Conservation (phyloP, 441 rosid species). For the Erodium texanum region DNA sequence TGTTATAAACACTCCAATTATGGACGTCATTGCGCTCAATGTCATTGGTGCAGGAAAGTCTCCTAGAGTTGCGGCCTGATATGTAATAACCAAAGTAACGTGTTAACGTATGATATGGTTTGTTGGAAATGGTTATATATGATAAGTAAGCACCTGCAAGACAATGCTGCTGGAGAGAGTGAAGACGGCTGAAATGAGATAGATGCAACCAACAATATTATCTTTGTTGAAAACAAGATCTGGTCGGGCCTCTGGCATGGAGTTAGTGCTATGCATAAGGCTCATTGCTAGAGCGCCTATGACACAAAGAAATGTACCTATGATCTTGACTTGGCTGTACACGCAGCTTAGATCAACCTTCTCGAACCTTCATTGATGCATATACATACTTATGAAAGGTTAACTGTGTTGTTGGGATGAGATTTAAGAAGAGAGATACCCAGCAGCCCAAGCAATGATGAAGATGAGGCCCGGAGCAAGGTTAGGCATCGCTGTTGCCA, state of each 20-base stretch:
- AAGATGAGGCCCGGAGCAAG: conserved; percentile 23
- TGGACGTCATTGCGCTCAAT: conserved; percentile 7
- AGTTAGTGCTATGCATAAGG: conserved; percentile 17
- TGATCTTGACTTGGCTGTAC: conserved; percentile 20
- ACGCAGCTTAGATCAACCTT: conserved; percentile 12
- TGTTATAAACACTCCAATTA: conserved; percentile 18
- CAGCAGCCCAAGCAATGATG: conserved; percentile 20
- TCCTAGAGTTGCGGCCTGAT: conserved; percentile 15
- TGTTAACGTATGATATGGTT: no score
- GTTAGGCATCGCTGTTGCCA: conserved; percentile 27
- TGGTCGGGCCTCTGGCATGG: not conserved
- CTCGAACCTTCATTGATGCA: conserved; percentile 18
- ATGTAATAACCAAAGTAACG: no score
- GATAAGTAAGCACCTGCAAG: conserved; percentile 15
- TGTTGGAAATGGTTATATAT: no score
- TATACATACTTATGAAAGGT: not conserved
- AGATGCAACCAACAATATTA: conserved; percentile 21
- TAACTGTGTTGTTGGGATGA: not conserved
- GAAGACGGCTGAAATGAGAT: conserved; percentile 19
- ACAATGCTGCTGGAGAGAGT: conserved; percentile 18
- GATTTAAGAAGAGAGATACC: conserved; percentile 8
- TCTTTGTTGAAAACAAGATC: conserved; percentile 8
- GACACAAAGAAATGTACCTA: conserved; percentile 20
- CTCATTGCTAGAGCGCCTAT: conserved; percentile 20
- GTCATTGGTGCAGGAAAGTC: conserved; percentile 19